Evolutionary conservation across 129 eudicot genomes (phyloP).

Genomic region (Flaveria ramosissima): DNA sequence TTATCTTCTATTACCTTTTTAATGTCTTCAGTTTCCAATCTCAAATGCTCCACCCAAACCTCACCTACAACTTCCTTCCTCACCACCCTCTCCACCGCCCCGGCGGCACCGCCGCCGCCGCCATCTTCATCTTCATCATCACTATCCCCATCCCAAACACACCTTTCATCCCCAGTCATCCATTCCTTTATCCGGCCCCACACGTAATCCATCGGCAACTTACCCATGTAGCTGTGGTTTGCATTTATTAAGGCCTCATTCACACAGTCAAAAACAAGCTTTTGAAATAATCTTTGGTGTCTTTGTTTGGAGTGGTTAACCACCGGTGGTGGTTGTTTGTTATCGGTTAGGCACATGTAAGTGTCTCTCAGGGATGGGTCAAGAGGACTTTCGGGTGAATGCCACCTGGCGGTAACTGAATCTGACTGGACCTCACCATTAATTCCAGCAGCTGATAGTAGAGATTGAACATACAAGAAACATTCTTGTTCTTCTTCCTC

Average conservation of each 20-base stretch:
- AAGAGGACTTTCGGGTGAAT: conserved; percentile 76
- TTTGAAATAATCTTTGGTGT: conserved; percentile 57
- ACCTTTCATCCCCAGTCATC: conserved; percentile 50
- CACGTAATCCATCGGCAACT: conserved; percentile 45
- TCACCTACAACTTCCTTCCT: conserved; percentile 66
- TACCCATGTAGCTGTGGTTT: conserved; percentile 11
- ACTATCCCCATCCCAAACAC: conserved; percentile 33
- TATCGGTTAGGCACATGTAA: conserved; percentile 45
- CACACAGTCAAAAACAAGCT: conserved; percentile 82
- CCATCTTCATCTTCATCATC: conserved; percentile 33
- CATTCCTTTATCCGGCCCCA: conserved; percentile 67
- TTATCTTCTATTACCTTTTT: conserved; percentile 61
- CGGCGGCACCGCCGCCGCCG: conserved; percentile 16
- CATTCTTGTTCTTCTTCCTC: conserved; percentile 64
- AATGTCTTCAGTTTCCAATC: conserved; percentile 50
- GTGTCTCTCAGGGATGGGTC: conserved; percentile 80
- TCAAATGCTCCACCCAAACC: conserved; percentile 59
- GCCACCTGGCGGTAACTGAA: conserved; percentile 55
- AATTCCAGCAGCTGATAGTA: conserved; percentile 65
- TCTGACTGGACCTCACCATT: conserved; percentile 32
- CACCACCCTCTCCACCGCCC: conserved; percentile 61
- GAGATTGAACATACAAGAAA: conserved; percentile 52
- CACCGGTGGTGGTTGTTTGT: conserved; percentile 15
- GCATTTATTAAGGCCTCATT: conserved; percentile 52
- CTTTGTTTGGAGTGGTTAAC: conserved; percentile 55